Conservation (phyloP, 2,329 filamentous ascomycete genomes). For the Trichoderma guizhouense region DNA sequence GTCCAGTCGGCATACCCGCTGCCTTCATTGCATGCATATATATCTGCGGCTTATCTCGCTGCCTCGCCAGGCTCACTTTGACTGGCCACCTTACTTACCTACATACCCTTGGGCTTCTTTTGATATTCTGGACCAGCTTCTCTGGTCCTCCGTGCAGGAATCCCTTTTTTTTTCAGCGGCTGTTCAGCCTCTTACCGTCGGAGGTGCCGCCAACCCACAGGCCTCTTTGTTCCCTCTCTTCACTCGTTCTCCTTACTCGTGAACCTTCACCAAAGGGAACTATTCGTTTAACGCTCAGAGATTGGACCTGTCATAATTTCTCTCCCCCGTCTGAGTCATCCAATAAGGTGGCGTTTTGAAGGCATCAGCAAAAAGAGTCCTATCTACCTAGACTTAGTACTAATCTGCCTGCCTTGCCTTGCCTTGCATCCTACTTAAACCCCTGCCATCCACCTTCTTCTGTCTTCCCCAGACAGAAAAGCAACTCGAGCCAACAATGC, state of each 20-base stretch:
- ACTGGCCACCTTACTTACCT: not conserved
- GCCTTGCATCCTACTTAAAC: not conserved
- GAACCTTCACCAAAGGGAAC: not conserved
- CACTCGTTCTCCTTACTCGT: not conserved
- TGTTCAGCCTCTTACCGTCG: conserved; percentile 7
- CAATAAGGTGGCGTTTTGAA: not conserved
- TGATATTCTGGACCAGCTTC: conserved; percentile 2
- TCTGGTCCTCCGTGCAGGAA: not conserved
- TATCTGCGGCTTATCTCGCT: conserved; percentile 15
- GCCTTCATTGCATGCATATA: conserved; percentile 14
- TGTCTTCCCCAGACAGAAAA: not conserved
- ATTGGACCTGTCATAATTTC: not conserved
- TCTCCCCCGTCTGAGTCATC: conserved; percentile 6
- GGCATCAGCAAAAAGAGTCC: conserved; percentile 1
- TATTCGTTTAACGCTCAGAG: not conserved
- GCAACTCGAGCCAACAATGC: conserved; percentile 30
- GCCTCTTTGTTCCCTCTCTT: not conserved
- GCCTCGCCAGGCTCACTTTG: conserved; percentile 10
- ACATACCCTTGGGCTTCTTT: not conserved
- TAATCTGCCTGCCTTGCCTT: conserved; percentile 1
- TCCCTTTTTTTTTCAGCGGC: not conserved
- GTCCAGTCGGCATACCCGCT: conserved; percentile 13
- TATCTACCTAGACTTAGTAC: not conserved
- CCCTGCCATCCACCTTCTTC: not conserved
- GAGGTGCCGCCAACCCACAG: conserved; percentile 3